Conservation (phyloP, 805 yeast species). For the Candida piceae region DNA sequence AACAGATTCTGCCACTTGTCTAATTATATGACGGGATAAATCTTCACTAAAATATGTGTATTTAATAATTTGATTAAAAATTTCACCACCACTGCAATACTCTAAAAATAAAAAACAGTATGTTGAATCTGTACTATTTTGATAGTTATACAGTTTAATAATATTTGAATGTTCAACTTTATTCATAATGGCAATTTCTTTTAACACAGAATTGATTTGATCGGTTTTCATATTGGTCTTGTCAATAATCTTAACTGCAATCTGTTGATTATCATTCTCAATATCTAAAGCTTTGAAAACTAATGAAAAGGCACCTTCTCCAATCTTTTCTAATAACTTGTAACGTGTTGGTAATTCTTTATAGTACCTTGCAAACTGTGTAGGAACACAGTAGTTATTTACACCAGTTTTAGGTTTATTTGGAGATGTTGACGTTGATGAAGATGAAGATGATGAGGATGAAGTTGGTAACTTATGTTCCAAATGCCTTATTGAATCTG, state of each 20-base stretch:
- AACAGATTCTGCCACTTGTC: slow-evolving; percentile 66
- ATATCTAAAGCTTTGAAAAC: slow-evolving; percentile 69
- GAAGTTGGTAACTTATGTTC: background rate
- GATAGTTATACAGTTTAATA: slow-evolving; percentile 47
- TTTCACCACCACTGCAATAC: slow-evolving; percentile 72
- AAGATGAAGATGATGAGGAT: background rate
- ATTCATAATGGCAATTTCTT: slow-evolving; percentile 72
- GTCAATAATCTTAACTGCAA: slow-evolving; percentile 74
- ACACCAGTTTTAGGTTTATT: background rate
- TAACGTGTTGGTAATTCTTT: slow-evolving; percentile 26
- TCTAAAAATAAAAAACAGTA: slow-evolving; percentile 65
- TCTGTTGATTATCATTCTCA: slow-evolving; percentile 31
- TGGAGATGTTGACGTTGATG: background rate
- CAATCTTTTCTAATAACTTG: slow-evolving; percentile 35
- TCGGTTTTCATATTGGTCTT: slow-evolving; percentile 49
- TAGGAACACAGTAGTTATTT: background rate
- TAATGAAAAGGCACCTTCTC: slow-evolving; percentile 88
- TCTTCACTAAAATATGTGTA: slow-evolving; percentile 73
- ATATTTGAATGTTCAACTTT: slow-evolving; percentile 58
- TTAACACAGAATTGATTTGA: slow-evolving; percentile 53
- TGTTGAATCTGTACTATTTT: slow-evolving; percentile 39
- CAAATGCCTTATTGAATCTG: too few relatives aligned
- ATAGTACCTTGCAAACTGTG: slow-evolving; percentile 20
- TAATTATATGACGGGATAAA: slow-evolving; percentile 64
- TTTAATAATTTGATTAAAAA: slow-evolving; percentile 74